Conservation (phyloP, 2,329 filamentous ascomycete genomes). For the Monosporascus sp. region DNA sequence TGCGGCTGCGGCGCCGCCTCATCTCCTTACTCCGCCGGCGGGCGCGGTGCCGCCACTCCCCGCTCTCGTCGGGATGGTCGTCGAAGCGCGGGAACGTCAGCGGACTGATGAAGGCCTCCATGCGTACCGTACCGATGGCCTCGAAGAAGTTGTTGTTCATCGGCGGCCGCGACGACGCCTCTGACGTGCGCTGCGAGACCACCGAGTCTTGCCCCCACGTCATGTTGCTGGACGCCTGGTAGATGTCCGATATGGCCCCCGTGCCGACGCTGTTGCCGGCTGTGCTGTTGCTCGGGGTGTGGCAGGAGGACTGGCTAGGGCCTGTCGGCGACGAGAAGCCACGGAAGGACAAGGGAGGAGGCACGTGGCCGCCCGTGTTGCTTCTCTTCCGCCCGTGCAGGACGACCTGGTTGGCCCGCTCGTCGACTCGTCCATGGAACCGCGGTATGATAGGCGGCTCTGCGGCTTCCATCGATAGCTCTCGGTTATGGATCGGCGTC, state of each 20-base stretch:
- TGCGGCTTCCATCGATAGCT: conserved; percentile 54
- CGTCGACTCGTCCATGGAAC: conserved; percentile 51
- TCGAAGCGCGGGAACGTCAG: conserved; percentile 44
- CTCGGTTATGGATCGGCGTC: conserved; percentile 38
- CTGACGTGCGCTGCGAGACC: conserved; percentile 47
- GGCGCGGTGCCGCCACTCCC: conserved; percentile 42
- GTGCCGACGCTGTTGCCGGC: conserved; percentile 53
- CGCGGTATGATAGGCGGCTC: conserved; percentile 69
- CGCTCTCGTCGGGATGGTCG: conserved; percentile 43
- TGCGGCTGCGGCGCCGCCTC: conserved; percentile 47
- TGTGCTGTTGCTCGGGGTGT: conserved; percentile 51
- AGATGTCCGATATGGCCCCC: conserved; percentile 55
- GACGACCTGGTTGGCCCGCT: conserved; percentile 38
- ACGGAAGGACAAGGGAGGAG: conserved; percentile 67
- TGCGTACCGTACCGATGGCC: conserved; percentile 82
- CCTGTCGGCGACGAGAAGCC: conserved; percentile 63
- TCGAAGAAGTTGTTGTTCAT: conserved; percentile 65
- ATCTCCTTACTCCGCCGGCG: conserved; percentile 52
- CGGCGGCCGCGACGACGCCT: conserved; percentile 44
- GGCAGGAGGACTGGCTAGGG: conserved; percentile 33
- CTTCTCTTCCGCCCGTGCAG: conserved; percentile 79
- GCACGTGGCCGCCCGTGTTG: conserved; percentile 74
- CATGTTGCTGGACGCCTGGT: conserved; percentile 41
- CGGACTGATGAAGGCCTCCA: conserved; percentile 90
- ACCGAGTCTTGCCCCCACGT: conserved; percentile 40